Base-by-base conservation (phyloP, 805 yeast species). In the Candida methanosorbosa region DNA sequence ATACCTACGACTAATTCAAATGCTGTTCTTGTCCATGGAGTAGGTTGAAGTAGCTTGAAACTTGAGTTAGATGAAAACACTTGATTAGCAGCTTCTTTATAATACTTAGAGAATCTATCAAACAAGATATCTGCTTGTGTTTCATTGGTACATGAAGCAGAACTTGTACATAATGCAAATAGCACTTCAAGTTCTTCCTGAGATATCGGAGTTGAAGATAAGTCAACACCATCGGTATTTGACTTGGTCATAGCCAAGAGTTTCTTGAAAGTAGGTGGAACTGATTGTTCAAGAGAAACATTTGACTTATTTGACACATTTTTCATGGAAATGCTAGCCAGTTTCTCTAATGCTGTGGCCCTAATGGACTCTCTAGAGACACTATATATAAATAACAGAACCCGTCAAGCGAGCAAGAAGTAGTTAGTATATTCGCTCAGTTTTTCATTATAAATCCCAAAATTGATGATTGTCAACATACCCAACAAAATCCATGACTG, bases 161-260 rank as follows among this genome's bases (percentile, higher is more conserved):
- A 62, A 12, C 74, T 57, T 19, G 61, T 60, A 39, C 80, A 72
- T 19, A 81, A 54, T 1, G 85, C 81, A 30, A 70, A 43, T 38
- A 79, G 57, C 5, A 70, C 66, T 41, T 79, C 82, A 38, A 64
- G 63, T 48, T 70, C 72, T 8, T 46, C 46, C 13, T 34, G 45
- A n/a, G 27, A 36, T 12, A 46, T 38, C 13, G 51, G 50, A 3
- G 39, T 41, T 11, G 30, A 34, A 4, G 45, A 37, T 13, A 40
- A 29, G 17, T 32, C 35, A 14, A 39, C 34, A 26, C 36, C 40
- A 17, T 36, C 20, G n/a, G 12, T 17, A 27, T 20, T 16, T 27
- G 19, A 2, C 50, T 49, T n/a, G n/a, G n/a, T n/a, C 11, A 41
- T 39, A 35, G 42, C 33, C 17, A 53, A 36, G 13, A 46, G 32